Base-by-base conservation (phyloP, 169 alveolate genomes). In the Eimeria brunetti region DNA sequence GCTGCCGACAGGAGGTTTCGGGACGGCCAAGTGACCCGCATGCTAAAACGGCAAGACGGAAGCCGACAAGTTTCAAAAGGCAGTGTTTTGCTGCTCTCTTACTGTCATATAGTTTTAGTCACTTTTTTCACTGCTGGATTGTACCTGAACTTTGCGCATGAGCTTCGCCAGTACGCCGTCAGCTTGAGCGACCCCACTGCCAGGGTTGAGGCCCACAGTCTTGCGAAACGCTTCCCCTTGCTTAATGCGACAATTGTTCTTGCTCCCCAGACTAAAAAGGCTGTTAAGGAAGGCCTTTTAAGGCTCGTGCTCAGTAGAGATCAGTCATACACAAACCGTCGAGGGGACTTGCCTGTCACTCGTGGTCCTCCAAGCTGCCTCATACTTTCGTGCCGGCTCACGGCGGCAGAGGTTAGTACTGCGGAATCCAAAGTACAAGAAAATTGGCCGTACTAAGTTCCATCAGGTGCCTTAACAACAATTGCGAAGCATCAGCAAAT, bases 181-280 rank as follows among this genome's bases (percentile, higher is more conserved):
- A 14, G 30, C n/a, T 0, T 12, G 51, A 36, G 51, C 51, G 51
- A 69, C 80, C 51, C 80, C 51, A 16, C 80, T 69, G 80, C 80
- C 80, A 69, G 80, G 51, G 80, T 36, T 69, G 49, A 69, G 80
- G 80, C 51, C 51, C 80, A 33, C 80, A 69, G n/a, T 36, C 51
- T 14, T 69, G 80, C 51, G 33, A 11, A 9, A 1, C 80, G 16
- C 51, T 69, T 30, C 24, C 51, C 80, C 14, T 69, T 33, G 27
- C 24, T 0, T 18, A n/a, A 33, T 14, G 80, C n/a, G 9, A 12
- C 33, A 14, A 33, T 0, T 36, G 51, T 6, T 3, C 80, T 33
- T 69, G 4, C n/a, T 12, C 18, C 27, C 80, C 5, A 2, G 1
- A 69, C 33, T 33, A 14, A 0, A 33, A 0, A 6, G 51, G 27